Percentiles rank a stretch among this genome's conserved stretches.
These are phyloP conservation scores for Xylaria grammica DNA, from an alignment of 495 filamentous ascomycete genomes.

Conservation along the genomic window DNA sequence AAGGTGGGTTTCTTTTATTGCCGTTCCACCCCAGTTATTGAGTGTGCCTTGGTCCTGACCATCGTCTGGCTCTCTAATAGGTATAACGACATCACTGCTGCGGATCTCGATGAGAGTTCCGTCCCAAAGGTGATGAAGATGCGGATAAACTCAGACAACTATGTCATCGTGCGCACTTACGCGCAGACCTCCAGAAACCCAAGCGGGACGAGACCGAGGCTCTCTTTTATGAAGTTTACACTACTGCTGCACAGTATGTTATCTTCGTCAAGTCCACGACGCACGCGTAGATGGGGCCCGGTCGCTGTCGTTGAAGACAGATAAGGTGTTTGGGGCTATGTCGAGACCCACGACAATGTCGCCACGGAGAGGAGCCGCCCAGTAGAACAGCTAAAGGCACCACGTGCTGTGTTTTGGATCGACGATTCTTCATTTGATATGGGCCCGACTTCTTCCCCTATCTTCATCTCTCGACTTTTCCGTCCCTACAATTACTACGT, in stretches of 20 bases:
- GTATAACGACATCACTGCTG: not conserved
- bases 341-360: not conserved
- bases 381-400: not conserved
- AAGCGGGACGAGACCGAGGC: too few species aligned
- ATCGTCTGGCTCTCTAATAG: not conserved
- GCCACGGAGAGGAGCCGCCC: not conserved
- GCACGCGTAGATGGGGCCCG: not conserved
- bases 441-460: not conserved
- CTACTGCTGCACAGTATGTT: not conserved
- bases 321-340: not conserved
- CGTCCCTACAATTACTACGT: not conserved
- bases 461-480: not conserved
- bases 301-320: not conserved
- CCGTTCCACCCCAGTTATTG: not conserved
- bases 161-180: not conserved
- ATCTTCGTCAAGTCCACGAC: not conserved
- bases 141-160: not conserved
- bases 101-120: not conserved
- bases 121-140: not conserved
- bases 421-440: not conserved
- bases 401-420: not conserved
- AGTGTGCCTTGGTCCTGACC: not conserved
- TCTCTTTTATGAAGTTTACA: too few species aligned
- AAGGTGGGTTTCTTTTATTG: not conserved
- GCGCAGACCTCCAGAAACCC: not conserved